Base-by-base conservation (phyloP, 2,329 filamentous ascomycete genomes). In the Xenosphaeropsis pyriputrescens region DNA sequence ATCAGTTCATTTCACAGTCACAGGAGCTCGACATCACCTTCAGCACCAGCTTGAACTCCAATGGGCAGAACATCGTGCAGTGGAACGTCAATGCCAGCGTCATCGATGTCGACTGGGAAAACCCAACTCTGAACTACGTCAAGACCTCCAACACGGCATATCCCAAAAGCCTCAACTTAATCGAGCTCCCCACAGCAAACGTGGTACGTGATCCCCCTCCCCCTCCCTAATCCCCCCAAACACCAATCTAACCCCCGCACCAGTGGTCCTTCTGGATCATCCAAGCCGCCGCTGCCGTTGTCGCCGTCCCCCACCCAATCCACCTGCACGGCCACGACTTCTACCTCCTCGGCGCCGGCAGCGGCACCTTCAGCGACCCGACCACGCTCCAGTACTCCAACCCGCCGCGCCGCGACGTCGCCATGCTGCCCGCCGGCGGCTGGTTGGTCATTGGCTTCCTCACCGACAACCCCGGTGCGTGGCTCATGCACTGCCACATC, bases 391-490 rank as follows among this genome's bases (percentile, higher is more conserved):
- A 50, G 5, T 42, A 50, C 13, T 37, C 46, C 4, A 70, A 70
- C 45, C 66, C 68, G 0, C 57, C 61, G 16, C 62, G 68, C 5
- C 59, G 68, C 19, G 68, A 72, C 46, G 62, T 64, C 2, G 63
- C 65, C 6, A 59, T 67, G 46, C 52, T 72, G 8, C 39, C 39
- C 5, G 41, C 38, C 2, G 32, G 39, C 15, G 45, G 47, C 6
- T 47, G 32, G 32, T 33, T 47, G 2, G 41, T 41, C 11, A 9
- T 49, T 13, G 45, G 42, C 6, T 49, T 46, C 35, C 26, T 39
- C 22, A 42, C 42, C 1, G 43, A 35, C 63, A 74, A 48, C n/a
- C 36, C 35, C 5, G 18, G 18, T 5, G 18, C 18, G 5, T 19
- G 18, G 18, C 8, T 19, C 5, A 8, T 19, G 5, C 18, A 19